These are phyloP conservation scores for Aspergillaceae sp. DNA, from an alignment of 2,329 filamentous ascomycete genomes.

Conservation along the genomic window DNA sequence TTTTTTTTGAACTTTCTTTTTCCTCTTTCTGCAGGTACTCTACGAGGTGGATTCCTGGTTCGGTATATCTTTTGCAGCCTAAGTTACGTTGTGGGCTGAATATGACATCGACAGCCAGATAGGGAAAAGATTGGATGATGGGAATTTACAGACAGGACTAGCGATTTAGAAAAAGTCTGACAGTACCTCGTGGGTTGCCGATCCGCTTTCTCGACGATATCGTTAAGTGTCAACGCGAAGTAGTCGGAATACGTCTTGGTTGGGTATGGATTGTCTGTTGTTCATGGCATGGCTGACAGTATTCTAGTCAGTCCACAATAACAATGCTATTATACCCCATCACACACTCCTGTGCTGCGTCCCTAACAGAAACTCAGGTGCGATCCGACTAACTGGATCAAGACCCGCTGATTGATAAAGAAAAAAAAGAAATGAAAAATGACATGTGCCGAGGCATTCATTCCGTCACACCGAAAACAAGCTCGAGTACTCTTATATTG, in stretches of 20 bases:
- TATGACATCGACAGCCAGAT: neutral
- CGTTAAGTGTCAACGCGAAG: neutral
- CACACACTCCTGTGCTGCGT: too few relatives aligned
- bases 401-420: constrained; percentile 1
- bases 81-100: neutral
- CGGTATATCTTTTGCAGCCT: neutral
- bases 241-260: too few relatives aligned
- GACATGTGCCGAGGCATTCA: neutral
- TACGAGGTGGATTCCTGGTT: neutral
- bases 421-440: neutral
- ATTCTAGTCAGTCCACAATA: too few relatives aligned
- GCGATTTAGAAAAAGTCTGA: neutral
- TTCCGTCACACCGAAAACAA: too few relatives aligned
- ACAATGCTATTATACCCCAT: too few relatives aligned
- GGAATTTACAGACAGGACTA: neutral
- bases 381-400: too few relatives aligned
- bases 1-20: neutral
- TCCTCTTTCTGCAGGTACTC: neutral
- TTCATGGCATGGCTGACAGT: too few relatives aligned
- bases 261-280: neutral
- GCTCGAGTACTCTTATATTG: neutral
- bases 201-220: neutral
- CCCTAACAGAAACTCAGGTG: too few relatives aligned
- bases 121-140: neutral
- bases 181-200: neutral